Evolutionary conservation across 768 basidiomycete genomes (phyloP).

Genomic region (Kwoniella botswanensis): DNA sequence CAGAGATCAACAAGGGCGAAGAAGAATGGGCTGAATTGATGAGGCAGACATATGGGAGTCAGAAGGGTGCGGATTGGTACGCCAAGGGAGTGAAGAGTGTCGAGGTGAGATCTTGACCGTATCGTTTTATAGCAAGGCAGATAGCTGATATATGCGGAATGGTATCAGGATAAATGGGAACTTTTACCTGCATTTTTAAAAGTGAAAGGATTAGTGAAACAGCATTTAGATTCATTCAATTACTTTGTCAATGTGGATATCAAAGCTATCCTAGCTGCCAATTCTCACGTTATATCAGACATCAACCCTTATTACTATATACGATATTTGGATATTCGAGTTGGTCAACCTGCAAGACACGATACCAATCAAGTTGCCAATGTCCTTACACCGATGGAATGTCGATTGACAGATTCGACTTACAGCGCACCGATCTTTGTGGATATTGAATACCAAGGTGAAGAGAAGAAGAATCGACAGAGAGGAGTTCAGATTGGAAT

Average conservation of each 20-base stretch:
- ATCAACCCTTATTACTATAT: slow-evolving; percentile 94
- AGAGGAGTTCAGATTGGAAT: slow-evolving; percentile 85
- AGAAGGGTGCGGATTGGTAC: slow-evolving; percentile 66
- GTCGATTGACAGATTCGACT: slow-evolving; percentile 90
- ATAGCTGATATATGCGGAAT: not conserved
- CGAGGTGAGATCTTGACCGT: slow-evolving; percentile 66
- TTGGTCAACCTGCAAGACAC: slow-evolving; percentile 87
- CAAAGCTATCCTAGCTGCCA: slow-evolving; percentile 73
- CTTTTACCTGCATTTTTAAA: slow-evolving; percentile 93
- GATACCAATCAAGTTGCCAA: slow-evolving; percentile 67
- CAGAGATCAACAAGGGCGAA: slow-evolving; percentile 48
- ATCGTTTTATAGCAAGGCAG: not conserved
- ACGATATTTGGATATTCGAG: slow-evolving; percentile 92
- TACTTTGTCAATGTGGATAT: slow-evolving; percentile 98
- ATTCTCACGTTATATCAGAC: slow-evolving; percentile 75
- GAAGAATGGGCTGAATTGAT: slow-evolving; percentile 57
- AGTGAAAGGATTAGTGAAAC: slow-evolving; percentile 98
- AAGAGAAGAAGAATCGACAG: slow-evolving; percentile 82
- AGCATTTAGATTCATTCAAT: slow-evolving; percentile 98
- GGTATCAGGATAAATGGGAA: slow-evolving; percentile 94
- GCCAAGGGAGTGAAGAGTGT: slow-evolving; percentile 88
- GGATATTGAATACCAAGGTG: slow-evolving; percentile 91
- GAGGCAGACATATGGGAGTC: slow-evolving; percentile 39
- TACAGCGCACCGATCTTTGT: slow-evolving; percentile 93
- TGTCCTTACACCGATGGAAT: slow-evolving; percentile 93